phyloP scores from a whole-genome alignment of 2,329 filamentous ascomycete species.

The Sclerotinia spermophila region DNA sequence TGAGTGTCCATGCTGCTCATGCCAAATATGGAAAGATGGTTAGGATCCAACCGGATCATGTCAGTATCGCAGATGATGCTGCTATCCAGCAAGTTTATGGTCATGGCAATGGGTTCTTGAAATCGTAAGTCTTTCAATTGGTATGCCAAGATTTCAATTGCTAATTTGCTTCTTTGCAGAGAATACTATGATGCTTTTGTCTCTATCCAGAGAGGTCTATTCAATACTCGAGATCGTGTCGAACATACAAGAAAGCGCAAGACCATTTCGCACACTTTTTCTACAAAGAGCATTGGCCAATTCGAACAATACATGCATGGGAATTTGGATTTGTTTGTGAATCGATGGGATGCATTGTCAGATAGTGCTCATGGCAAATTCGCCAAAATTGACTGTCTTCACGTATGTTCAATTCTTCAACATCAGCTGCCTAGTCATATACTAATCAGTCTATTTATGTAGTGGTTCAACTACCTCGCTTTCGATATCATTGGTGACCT shows the following conservation, averaged over 20 bases:
- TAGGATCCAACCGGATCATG: conserved; percentile 78
- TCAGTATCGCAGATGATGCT: conserved; percentile 76
- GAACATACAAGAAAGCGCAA: conserved; percentile 89
- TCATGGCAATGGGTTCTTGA: conserved; percentile 72
- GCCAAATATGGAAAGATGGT: conserved; percentile 72
- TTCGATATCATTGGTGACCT: conserved; percentile 54
- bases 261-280: conserved; percentile 83
- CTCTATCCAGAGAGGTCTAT: conserved; percentile 77
- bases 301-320: conserved; percentile 86
- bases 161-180: conserved; percentile 43
- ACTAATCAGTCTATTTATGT: neutral
- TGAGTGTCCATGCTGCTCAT: conserved; percentile 67
- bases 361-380: conserved; percentile 42
- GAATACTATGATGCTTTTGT: conserved; percentile 92
- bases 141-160: neutral
- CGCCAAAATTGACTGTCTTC: conserved; percentile 68
- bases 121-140: conserved; percentile 47
- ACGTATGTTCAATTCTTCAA: conserved; percentile 34
- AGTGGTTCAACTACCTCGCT: conserved; percentile 70
- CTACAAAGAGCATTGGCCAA: conserved; percentile 71
- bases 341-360: conserved; percentile 66
- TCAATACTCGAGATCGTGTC: conserved; percentile 78
- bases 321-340: conserved; percentile 71
- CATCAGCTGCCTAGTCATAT: neutral
- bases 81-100: conserved; percentile 77